Percentiles rank a stretch among this genome's conserved stretches.
These are phyloP conservation scores for Adenanthera pavonina DNA, from an alignment of 306 rosid species.

Conservation along the genomic window DNA sequence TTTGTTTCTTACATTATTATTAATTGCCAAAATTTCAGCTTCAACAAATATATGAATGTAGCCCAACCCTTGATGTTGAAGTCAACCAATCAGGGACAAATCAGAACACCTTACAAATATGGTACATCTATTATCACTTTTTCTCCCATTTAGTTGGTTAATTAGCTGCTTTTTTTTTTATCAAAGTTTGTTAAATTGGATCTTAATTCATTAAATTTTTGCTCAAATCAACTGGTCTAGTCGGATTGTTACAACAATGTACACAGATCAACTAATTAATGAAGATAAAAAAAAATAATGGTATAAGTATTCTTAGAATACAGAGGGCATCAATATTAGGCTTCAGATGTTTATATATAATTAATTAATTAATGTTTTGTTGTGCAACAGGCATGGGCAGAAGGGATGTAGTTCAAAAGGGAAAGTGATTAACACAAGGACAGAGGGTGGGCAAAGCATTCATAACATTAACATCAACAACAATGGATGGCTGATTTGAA, in stretches of 20 bases:
- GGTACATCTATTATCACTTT: background rate
- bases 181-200: too few species aligned
- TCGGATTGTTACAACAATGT: too few species aligned
- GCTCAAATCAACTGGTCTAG: too few species aligned
- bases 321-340: background rate
- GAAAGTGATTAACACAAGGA: conserved; percentile 2
- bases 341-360: too few species aligned
- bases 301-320: background rate
- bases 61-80: conserved; percentile 4
- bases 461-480: conserved; percentile 4
- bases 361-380: background rate
- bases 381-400: conserved; percentile 27
- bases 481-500: conserved; percentile 26
- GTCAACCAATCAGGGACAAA: background rate
- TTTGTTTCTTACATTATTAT: background rate
- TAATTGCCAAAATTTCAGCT: conserved; percentile 1
- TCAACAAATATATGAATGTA: conserved; percentile 13
- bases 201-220: too few species aligned
- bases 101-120: background rate
- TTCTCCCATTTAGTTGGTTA: background rate
- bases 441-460: conserved; percentile 7
- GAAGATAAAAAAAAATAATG: background rate
- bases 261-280: too few species aligned
- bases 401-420: conserved; percentile 21
- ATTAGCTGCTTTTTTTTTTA: too few species aligned